Evolutionary conservation across 306 rosid species (phyloP), one percentile per base, ranked within the genome.

Genomic region (Erythrophleum fordii): DNA sequence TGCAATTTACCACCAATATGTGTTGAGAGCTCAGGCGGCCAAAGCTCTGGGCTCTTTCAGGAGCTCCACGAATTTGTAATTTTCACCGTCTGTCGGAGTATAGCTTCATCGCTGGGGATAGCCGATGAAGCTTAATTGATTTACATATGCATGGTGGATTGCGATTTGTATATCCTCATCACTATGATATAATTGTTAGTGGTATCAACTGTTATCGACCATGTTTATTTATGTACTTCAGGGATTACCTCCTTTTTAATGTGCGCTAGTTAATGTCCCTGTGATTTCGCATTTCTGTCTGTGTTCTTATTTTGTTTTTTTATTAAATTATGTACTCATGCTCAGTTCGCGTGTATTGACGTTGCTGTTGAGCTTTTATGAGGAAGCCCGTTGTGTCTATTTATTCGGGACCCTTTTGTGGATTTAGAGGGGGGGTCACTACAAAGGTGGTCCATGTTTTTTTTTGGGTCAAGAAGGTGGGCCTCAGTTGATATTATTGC

Each of bases 31-130:
- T 0, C 85, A 84, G 1, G 90, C 77, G 7, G 86, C 75, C 0
- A 87, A 87, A 71, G 87, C 82, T 73, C 76, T 87, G 9, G 87
- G 86, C 16, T 87, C 90, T 35, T 87, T 86, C 82, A 83, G 69
- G 82, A 86, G 90, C 69, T 80, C 84, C 64, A 44, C 85, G 12
- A 41, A 45, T 17, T 84, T 83, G 42, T 86, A 18, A 83, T 44
- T 65, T 28, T 25, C 18, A 25, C 12, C 25, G 5, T 11, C 6
- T 3, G 29, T 7, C 11, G 25, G 23, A 20, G 35, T 17, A 53
- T 53, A 22, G 35, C 65, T 25, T 13, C 5, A 6, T 25, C 61
- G 0, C 35, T 20, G 34, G 3, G 17, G 65, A 67, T 5, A 2
- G 46, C 70, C 28, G 25, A 23, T n/a, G 72, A 28, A 58, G 81